Evolutionary conservation across 2,329 filamentous ascomycete genomes (phyloP).

Genomic region (Diaporthe sp.): DNA sequence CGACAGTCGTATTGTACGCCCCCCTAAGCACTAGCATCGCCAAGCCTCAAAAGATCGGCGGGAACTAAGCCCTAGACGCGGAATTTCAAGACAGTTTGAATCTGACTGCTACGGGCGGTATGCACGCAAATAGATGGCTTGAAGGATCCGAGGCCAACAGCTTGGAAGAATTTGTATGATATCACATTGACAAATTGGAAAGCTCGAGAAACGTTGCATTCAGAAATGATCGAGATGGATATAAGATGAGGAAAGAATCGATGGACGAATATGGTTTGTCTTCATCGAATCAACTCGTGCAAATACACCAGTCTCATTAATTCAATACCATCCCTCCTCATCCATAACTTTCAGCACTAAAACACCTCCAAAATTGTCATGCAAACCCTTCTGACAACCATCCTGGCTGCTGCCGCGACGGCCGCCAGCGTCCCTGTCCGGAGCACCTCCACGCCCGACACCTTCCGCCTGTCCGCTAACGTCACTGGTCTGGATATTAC

Average conservation of each 20-base stretch:
- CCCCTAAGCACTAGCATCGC: background rate
- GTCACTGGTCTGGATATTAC: background rate
- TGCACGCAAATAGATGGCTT: background rate
- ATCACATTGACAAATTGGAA: background rate
- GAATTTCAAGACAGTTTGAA: background rate
- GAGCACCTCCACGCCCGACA: background rate
- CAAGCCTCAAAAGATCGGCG: background rate
- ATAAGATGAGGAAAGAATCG: background rate
- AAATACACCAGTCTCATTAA: background rate
- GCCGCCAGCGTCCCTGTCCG: background rate
- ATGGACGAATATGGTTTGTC: background rate
- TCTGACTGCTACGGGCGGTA: background rate
- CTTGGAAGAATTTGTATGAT: background rate
- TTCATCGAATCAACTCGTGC: background rate
- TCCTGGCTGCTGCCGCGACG: background rate
- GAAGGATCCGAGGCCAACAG: background rate
- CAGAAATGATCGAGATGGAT: background rate
- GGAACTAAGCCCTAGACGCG: background rate
- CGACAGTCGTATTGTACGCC: background rate
- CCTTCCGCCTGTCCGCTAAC: background rate
- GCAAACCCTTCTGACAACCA: background rate
- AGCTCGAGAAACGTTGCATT: background rate
- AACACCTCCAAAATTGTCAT: background rate
- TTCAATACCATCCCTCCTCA: background rate
- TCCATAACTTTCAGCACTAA: background rate